These are phyloP conservation scores for Schoenoplectus tabernaemontani DNA, from an alignment of 202 grass and related monocot genomes.

Conservation along the genomic window DNA sequence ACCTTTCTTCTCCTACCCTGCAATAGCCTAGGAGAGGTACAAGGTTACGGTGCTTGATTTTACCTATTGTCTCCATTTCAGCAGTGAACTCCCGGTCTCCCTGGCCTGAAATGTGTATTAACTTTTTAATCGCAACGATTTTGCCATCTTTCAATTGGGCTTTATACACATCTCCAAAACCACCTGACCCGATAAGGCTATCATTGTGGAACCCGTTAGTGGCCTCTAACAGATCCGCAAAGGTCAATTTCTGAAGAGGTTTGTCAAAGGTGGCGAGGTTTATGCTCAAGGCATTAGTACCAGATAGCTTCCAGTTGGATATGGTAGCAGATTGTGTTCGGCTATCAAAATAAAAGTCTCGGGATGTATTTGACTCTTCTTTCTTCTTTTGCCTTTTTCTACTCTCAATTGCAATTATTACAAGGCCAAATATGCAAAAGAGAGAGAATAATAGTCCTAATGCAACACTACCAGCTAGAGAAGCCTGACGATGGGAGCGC, in stretches of 20 bases:
- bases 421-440: constrained; percentile 66
- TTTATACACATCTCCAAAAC: constrained; percentile 92
- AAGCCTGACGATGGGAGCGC: constrained; percentile 40
- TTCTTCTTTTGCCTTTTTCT: constrained; percentile 51
- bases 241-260: constrained; percentile 66
- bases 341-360: constrained; percentile 74
- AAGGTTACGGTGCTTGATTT: constrained; percentile 87
- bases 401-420: constrained; percentile 59
- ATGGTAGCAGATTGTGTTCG: constrained; percentile 56
- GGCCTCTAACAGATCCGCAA: constrained; percentile 63
- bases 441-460: constrained; percentile 64
- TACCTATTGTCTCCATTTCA: constrained; percentile 97
- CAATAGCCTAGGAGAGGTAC: constrained; percentile 88
- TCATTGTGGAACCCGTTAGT: constrained; percentile 83
- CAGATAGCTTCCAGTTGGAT: constrained; percentile 82
- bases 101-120: constrained; percentile 79
- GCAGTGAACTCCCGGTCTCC: constrained; percentile 90
- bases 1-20: constrained; percentile 69
- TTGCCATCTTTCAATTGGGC: constrained; percentile 79
- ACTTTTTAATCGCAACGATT: constrained; percentile 82
- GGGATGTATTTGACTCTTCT: constrained; percentile 37
- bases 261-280: constrained; percentile 65
- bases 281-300: constrained; percentile 65
- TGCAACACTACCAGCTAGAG: constrained; percentile 57
- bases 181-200: constrained; percentile 61